Base-by-base conservation (phyloP, 208 protist genomes). In the Trypanosoma avium region DNA sequence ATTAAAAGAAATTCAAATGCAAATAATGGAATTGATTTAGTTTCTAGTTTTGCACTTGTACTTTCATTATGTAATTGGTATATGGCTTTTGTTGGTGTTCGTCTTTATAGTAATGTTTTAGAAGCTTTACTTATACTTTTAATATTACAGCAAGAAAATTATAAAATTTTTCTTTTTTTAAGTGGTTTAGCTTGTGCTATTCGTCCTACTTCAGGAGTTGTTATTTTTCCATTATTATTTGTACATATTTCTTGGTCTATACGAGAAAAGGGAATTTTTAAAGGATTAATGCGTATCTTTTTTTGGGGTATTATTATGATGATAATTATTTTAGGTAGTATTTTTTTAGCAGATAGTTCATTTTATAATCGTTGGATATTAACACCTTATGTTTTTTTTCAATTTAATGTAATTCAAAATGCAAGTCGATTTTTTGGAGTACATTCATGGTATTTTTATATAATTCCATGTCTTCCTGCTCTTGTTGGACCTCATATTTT, bases 401-500 rank as follows among this genome's bases (percentile, higher is more conserved):
- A 82, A 54, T 92, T 93, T 54, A 98, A 98, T 71, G 73, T 98
- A 36, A 12, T 92, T 15, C 62, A 82, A 47, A 82, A 86, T 36
- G 70, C 93, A 13, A 89, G 85, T 32, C 54, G 38, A 1, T 89
- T 96, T 59, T 98, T 93, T 70, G 97, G 97, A 0, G 91, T 87
- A 6, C 88, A 97, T 66, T 69, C 84, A 9, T 76, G 52, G 55
- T 82, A 90, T 45, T 98, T 91, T 85, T 98, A 98, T 70, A 65
- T 94, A 0, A 52, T 67, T 8, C 63, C 75, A 13, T 83, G 40
- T 17, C 67, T 97, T 2, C 92, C 94, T 6, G 33, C 68, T 0
- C 70, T 97, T 42, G 56, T 88, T 5, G 78, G 73, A 4, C 79
- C 86, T 0, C 75, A 79, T 29, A 24, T 82, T 27, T 43, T 94